A percentile compares a stretch with the other conserved stretches of the same genome.
These are phyloP conservation scores for Aspergillus sp. DNA, from an alignment of 2,329 filamentous ascomycete species.

Conservation along the genomic window DNA sequence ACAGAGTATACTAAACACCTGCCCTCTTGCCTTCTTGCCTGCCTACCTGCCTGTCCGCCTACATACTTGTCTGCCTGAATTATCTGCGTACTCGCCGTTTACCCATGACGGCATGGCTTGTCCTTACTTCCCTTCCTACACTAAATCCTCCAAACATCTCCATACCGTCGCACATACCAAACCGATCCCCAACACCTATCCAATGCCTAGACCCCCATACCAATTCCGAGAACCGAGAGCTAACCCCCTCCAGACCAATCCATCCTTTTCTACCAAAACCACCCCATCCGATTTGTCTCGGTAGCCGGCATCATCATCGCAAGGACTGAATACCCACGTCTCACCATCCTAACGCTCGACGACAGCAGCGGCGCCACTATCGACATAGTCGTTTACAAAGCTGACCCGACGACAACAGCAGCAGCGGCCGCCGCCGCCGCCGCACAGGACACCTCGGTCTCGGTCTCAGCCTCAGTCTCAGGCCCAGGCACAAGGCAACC, in stretches of 20 bases:
- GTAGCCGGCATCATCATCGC: slow-evolving; percentile 69
- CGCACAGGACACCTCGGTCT: not conserved
- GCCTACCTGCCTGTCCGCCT: not conserved
- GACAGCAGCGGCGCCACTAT: slow-evolving; percentile 61
- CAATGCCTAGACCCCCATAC: too few relatives aligned
- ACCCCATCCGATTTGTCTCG: slow-evolving; percentile 74
- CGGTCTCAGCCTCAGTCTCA: not conserved
- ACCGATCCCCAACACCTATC: too few relatives aligned
- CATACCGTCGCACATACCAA: not conserved
- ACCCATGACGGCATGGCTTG: not conserved
- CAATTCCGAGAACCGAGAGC: not conserved
- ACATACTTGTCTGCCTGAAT: not conserved
- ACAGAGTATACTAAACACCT: not conserved
- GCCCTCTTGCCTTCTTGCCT: too few relatives aligned
- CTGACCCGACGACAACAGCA: slow-evolving; percentile 1
- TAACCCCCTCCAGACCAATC: slow-evolving; percentile 46
- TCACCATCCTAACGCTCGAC: slow-evolving; percentile 56
- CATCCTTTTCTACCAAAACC: slow-evolving; percentile 67
- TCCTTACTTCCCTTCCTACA: not conserved
- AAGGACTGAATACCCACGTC: slow-evolving; percentile 54
- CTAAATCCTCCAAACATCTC: not conserved
- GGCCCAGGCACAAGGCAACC: not conserved
- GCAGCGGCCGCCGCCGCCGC: not conserved
- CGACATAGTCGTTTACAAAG: slow-evolving; percentile 52
- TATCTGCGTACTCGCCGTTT: not conserved